Base-by-base conservation (phyloP, 495 filamentous ascomycete genomes). In the Hypoxylon intermedium region DNA sequence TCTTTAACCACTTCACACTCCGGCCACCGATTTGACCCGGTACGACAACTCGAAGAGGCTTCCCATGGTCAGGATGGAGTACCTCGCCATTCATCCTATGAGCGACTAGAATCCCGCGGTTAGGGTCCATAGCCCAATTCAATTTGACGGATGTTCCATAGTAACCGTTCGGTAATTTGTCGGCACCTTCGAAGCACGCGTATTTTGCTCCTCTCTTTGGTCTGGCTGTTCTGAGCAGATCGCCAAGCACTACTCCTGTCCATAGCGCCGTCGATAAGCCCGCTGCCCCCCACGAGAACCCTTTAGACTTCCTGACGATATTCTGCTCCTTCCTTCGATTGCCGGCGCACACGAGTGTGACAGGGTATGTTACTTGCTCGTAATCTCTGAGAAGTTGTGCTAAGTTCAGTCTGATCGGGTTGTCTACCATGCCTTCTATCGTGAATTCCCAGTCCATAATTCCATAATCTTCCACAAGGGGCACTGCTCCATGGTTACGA, bases 251-350 rank as follows among this genome's bases (percentile, higher is more conserved):
- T 0, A 93, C 89, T 5, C 93, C 93, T 0, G 93, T 98, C 79
- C 90, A 98, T 0, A 98, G 76, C 0, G 92, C 89, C 0, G 93
- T 98, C 0, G 92, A 97, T 3, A 97, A 69, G 19, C 92, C 93
- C 5, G 91, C 92, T 0, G 93, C 82, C 33, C 93, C 93, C 93
- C 93, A 98, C 47, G 92, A 96, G 76, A 98, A 98, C 0, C 93
- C 93, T 67, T 97, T 96, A 2, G 90, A 89, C 70, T 98, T 98
- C 21, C 92, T 81, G 1, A 96, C 90, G 24, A 87, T 78, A 58
- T 98, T 98, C 67, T 98, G 93, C 71, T 98, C 93, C 74, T 98
- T 98, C 18, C 93, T 82, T 55, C 93, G 79, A 67, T 98, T 98
- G 0, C 93, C 93, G 9, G 93, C 93, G 73, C 93, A 98, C 31